A percentile compares a stretch with the other conserved stretches of the same genome.
Evolutionary conservation across 2,329 filamentous ascomycete genomes (phyloP).

Genomic region (Alternaria burnsii): DNA sequence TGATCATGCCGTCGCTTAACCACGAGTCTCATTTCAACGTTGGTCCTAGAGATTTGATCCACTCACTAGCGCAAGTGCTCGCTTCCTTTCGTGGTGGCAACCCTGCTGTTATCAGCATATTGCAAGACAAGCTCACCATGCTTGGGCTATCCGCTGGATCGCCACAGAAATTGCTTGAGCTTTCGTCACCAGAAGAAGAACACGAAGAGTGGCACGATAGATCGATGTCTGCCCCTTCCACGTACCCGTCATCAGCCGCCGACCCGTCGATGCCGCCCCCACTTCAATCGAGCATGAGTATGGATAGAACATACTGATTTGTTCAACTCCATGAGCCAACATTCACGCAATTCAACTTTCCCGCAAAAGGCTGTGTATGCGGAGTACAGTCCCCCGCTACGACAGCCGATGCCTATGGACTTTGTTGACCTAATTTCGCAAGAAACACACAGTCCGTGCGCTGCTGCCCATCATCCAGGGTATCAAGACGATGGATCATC

Average conservation of each 20-base stretch:
- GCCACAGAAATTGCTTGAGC: conserved; percentile 41
- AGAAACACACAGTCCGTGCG: background rate
- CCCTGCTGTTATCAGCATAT: conserved; percentile 44
- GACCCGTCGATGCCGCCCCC: conserved; percentile 20
- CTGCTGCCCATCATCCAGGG: background rate
- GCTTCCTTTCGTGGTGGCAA: conserved; percentile 46
- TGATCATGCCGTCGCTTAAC: conserved; percentile 46
- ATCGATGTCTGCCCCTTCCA: conserved; percentile 29
- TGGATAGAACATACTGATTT: conserved; percentile 17
- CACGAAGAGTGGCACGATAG: conserved; percentile 36
- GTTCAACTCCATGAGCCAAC: background rate
- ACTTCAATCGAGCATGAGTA: conserved; percentile 27
- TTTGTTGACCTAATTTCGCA: background rate
- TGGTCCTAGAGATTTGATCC: conserved; percentile 46
- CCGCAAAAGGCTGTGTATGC: background rate
- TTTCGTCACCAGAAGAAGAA: conserved; percentile 46
- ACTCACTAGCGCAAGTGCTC: conserved; percentile 42
- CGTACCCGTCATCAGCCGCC: conserved; percentile 17
- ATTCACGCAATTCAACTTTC: background rate
- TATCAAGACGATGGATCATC: background rate
- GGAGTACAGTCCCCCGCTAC: background rate
- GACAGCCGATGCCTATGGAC: too few species aligned
- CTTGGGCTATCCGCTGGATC: conserved; percentile 40
- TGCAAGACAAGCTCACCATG: conserved; percentile 43
- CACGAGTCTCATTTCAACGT: conserved; percentile 42